These are phyloP conservation scores for Saccharomycopsis malanga DNA, from an alignment of 805 yeast species.

Conservation along the genomic window DNA sequence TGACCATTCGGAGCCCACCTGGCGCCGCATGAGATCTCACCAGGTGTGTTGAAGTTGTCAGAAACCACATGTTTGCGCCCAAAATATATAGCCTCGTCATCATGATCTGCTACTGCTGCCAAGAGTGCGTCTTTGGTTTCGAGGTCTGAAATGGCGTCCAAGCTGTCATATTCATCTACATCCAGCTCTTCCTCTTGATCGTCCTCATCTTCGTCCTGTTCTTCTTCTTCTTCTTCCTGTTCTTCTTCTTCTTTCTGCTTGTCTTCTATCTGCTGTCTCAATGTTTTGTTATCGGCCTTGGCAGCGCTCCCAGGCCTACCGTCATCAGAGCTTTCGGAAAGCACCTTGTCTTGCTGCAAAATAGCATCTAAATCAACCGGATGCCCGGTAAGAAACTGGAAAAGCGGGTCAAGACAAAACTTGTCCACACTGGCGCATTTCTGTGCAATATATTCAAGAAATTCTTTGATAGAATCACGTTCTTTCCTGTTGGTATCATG, in stretches of 20 bases:
- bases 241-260: not conserved
- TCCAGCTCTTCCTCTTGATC: slow-evolving; percentile 12
- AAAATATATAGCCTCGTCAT: not conserved
- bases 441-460: slow-evolving; percentile 47
- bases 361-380: slow-evolving; percentile 39
- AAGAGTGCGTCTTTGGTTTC: not conserved
- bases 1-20: slow-evolving; percentile 23
- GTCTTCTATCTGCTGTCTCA: not conserved
- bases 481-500: slow-evolving; percentile 51
- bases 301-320: slow-evolving; percentile 21
- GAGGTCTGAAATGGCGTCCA: not conserved
- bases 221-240: not conserved
- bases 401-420: slow-evolving; percentile 66
- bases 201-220: slow-evolving; percentile 7
- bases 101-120: not conserved
- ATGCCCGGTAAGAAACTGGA: slow-evolving; percentile 62
- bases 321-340: not conserved
- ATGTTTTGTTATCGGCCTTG: not conserved
- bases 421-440: slow-evolving; percentile 49
- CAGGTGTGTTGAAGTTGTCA: slow-evolving; percentile 11
- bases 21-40: slow-evolving; percentile 19
- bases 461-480: slow-evolving; percentile 43
- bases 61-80: not conserved
- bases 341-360: not conserved
- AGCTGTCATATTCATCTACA: slow-evolving; percentile 23